phyloP scores from a whole-genome alignment of 768 basidiomycete genomes.

The Coprinopsis strossmayeri region DNA sequence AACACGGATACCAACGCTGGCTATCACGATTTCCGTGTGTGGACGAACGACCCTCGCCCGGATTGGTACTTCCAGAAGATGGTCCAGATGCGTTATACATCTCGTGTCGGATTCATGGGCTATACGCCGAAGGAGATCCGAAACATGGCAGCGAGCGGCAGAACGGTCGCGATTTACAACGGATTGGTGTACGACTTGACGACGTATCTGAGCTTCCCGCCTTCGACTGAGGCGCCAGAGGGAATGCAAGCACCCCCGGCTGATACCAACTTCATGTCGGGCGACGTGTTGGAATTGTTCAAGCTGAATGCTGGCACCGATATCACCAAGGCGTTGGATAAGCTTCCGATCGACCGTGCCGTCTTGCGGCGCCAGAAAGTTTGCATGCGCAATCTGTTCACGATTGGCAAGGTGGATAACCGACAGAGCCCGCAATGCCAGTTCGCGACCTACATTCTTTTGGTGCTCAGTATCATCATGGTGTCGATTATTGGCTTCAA shows the following conservation, averaged over 20 bases:
- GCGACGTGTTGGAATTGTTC: conserved; percentile 69
- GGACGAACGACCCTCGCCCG: conserved; percentile 82
- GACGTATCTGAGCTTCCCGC: conserved; percentile 66
- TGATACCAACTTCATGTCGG: conserved; percentile 61
- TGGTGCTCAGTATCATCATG: conserved; percentile 88
- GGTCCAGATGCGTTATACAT: conserved; percentile 87
- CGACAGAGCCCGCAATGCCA: conserved; percentile 88
- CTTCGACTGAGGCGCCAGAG: conserved; percentile 42
- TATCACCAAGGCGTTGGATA: conserved; percentile 69
- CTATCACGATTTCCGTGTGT: conserved; percentile 96
- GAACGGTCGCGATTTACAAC: conserved; percentile 81
- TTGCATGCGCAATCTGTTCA: conserved; percentile 90
- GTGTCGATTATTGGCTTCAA: conserved; percentile 94
- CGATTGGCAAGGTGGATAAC: conserved; percentile 87
- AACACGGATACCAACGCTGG: conserved; percentile 65
- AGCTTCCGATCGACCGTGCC: conserved; percentile 51
- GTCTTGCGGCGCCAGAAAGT: conserved; percentile 69
- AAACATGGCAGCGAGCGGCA: conserved; percentile 56
- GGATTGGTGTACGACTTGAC: conserved; percentile 84
- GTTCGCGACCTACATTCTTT: conserved; percentile 87
- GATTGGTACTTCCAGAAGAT: conserved; percentile 98
- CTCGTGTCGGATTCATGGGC: conserved; percentile 84
- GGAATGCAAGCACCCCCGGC: conserved; percentile 36
- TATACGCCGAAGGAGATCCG: conserved; percentile 71
- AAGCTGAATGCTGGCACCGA: conserved; percentile 67